These are phyloP conservation scores for Aspergillus sp. DNA, from an alignment of 2,329 filamentous ascomycete species.

Conservation along the genomic window DNA sequence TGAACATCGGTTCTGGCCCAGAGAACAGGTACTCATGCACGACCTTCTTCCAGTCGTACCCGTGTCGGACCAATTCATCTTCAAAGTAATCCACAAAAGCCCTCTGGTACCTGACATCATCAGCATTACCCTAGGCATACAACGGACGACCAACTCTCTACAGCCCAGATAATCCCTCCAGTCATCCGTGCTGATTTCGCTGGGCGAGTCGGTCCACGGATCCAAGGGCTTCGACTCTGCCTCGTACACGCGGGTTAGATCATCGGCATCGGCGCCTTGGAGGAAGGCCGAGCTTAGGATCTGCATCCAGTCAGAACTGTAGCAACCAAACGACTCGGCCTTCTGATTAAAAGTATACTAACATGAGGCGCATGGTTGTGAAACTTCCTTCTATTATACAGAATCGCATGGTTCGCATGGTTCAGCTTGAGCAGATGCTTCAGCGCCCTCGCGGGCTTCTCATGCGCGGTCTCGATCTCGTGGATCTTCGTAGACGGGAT, in stretches of 20 bases:
- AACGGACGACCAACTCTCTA: slow-evolving; percentile 41
- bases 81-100: slow-evolving; percentile 95
- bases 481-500: slow-evolving; percentile 64
- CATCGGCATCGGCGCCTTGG: slow-evolving; percentile 62
- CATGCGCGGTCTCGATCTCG: slow-evolving; percentile 67
- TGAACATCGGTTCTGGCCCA: slow-evolving; percentile 62
- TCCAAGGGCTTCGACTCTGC: slow-evolving; percentile 61
- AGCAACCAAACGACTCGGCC: neutral
- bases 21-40: slow-evolving; percentile 65
- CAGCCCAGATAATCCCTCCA: slow-evolving; percentile 81
- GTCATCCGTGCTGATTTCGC: slow-evolving; percentile 71
- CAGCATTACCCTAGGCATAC: too few relatives aligned
- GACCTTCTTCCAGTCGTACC: slow-evolving; percentile 77
- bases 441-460: slow-evolving; percentile 70
- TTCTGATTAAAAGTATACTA: slow-evolving; percentile 15
- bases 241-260: slow-evolving; percentile 76
- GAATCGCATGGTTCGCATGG: slow-evolving; percentile 77
- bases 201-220: slow-evolving; percentile 72
- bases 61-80: slow-evolving; percentile 66
- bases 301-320: slow-evolving; percentile 21
- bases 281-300: slow-evolving; percentile 78
- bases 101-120: slow-evolving; percentile 58
- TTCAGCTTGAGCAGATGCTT: slow-evolving; percentile 89
- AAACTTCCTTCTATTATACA: slow-evolving; percentile 64
- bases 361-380: slow-evolving; percentile 78